Conservation (phyloP, 768 basidiomycete species). For the Lactarius evosmus region DNA sequence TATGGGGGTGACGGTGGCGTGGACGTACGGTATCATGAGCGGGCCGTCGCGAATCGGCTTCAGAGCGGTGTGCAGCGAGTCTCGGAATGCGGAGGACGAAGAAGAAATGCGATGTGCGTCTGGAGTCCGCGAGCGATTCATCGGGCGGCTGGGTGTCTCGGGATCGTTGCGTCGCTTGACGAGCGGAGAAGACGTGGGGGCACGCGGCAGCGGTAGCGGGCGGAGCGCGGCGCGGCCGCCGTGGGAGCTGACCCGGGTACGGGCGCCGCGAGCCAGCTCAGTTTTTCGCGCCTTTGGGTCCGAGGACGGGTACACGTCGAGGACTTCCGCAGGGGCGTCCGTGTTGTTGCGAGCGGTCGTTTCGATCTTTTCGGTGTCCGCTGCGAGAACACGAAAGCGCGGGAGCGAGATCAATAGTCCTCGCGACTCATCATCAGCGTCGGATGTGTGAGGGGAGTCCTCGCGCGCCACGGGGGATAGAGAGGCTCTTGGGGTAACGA, state of each 20-base stretch:
- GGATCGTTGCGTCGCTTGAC: constrained; percentile 25
- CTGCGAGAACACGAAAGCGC: constrained; percentile 63
- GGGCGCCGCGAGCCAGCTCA: constrained; percentile 57
- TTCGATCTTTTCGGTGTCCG: constrained; percentile 58
- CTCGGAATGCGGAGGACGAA: constrained; percentile 31
- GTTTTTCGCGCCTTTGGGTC: constrained; percentile 63
- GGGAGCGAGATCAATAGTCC: constrained; percentile 59
- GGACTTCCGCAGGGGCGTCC: constrained; percentile 38
- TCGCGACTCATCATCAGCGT: constrained; percentile 34
- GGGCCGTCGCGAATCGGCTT: constrained; percentile 51
- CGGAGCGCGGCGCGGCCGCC: constrained; percentile 59
- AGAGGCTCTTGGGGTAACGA: constrained; percentile 48
- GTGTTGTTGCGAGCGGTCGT: constrained; percentile 60
- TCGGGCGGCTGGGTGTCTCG: constrained; percentile 25
- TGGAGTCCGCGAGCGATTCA: constrained; percentile 31
- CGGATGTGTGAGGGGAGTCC: constrained; percentile 26
- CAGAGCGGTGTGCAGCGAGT: constrained; percentile 32
- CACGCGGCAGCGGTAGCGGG: constrained; percentile 35
- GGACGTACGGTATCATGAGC: constrained; percentile 59
- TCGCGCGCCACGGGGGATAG: constrained; percentile 32
- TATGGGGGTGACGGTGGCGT: constrained; percentile 53
- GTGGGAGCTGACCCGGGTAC: constrained; percentile 58
- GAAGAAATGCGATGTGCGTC: constrained; percentile 29
- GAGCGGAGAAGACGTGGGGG: constrained; percentile 21
- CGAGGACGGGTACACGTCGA: constrained; percentile 62